Conservation (phyloP, 2,329 filamentous ascomycete genomes). For the Metarhizium rileyi region DNA sequence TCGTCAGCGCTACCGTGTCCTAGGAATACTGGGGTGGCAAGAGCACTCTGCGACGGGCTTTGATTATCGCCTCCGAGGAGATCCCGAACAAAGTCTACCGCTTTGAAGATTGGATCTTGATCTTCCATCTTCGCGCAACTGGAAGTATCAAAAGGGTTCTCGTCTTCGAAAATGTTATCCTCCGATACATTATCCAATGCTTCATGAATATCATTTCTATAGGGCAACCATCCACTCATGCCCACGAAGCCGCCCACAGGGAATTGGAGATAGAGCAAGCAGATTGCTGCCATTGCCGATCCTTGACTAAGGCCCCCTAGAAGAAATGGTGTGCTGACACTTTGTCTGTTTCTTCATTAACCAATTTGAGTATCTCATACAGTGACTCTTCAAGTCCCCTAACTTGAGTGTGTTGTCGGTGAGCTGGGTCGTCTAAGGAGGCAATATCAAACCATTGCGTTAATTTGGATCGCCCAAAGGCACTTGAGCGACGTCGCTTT, state of each 20-base stretch:
- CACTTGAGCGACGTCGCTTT: slow-evolving; percentile 30
- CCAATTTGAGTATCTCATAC: slow-evolving; percentile 22
- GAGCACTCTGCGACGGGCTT: no score
- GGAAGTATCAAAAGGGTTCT: slow-evolving; percentile 13
- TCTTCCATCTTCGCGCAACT: slow-evolving; percentile 1
- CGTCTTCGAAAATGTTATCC: slow-evolving; percentile 10
- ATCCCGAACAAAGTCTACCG: slow-evolving; percentile 16
- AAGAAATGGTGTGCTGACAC: slow-evolving; percentile 30
- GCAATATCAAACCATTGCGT: slow-evolving; percentile 44
- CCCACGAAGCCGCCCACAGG: slow-evolving; percentile 33
- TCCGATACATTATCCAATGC: slow-evolving; percentile 12
- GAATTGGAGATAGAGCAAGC: slow-evolving; percentile 29
- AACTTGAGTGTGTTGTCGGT: slow-evolving; percentile 32
- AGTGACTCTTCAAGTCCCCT: slow-evolving; percentile 33
- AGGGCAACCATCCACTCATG: slow-evolving; percentile 37
- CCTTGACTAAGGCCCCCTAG: slow-evolving; percentile 45
- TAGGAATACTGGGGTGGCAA: slow-evolving; percentile 33
- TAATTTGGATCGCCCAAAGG: slow-evolving; percentile 31
- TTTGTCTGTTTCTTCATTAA: slow-evolving; percentile 19
- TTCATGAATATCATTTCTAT: slow-evolving; percentile 23
- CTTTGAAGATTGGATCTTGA: slow-evolving; percentile 20
- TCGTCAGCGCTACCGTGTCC: slow-evolving; percentile 31
- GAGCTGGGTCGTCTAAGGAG: slow-evolving; percentile 27
- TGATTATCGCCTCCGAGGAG: slow-evolving; percentile 4
- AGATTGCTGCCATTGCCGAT: slow-evolving; percentile 34